Conservation (phyloP, 2,329 filamentous ascomycete species). For the Alternaria sp. region DNA sequence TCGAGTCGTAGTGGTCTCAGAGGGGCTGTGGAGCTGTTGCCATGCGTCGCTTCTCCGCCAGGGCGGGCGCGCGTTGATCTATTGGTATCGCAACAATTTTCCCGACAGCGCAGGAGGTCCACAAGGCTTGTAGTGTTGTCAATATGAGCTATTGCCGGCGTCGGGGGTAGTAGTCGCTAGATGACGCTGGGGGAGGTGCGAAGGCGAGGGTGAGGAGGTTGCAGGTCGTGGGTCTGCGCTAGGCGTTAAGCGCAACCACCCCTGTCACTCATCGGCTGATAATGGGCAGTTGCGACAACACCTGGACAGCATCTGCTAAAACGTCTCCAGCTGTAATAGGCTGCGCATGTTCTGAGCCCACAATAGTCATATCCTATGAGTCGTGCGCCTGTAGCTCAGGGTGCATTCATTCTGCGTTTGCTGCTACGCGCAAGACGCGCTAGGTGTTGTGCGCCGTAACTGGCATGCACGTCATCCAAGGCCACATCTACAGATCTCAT, state of each 20-base stretch:
- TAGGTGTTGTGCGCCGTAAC: constrained; percentile 13
- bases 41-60: constrained; percentile 41
- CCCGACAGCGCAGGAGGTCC: constrained; percentile 29
- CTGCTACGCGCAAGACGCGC: constrained; percentile 10
- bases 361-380: background rate
- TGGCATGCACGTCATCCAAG: constrained; percentile 33
- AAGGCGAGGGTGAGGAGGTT: constrained; percentile 25
- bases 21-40: constrained; percentile 31
- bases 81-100: constrained; percentile 34
- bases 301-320: background rate
- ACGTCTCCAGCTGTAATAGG: background rate
- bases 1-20: constrained; percentile 24
- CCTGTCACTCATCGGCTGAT: constrained; percentile 23
- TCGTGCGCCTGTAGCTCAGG: background rate
- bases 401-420: background rate
- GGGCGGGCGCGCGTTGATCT: constrained; percentile 25
- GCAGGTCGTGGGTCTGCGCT: constrained; percentile 21
- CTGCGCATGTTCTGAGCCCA: background rate
- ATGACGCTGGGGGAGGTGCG: constrained; percentile 36
- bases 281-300: constrained; percentile 11
- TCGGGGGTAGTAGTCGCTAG: constrained; percentile 26
- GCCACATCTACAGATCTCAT: constrained; percentile 21
- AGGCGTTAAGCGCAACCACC: constrained; percentile 6
- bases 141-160: constrained; percentile 10
- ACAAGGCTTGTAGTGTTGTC: constrained; percentile 6